Base-by-base conservation (phyloP, 345 rosid species). In the Brassica incana region DNA sequence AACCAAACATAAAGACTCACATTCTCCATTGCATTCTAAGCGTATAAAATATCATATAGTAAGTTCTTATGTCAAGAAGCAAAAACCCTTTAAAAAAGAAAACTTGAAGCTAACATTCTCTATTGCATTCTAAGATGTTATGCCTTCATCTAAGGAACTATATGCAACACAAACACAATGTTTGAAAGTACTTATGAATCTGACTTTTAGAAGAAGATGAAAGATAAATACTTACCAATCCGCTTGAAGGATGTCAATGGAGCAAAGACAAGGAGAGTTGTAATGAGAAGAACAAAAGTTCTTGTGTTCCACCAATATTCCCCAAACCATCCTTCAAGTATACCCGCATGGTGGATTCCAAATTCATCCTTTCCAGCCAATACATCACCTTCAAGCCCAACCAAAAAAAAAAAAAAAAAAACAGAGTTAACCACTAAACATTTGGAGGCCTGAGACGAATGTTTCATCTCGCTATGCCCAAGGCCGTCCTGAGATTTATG, bases 271-370 rank as follows among this genome's bases (percentile, higher is more conserved):
- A 69, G 83, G 2, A 93, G 80, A 8, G 98, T 93, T 14, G 90
- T 85, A 81, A 89, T 12, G 65, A 88, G 79, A 79, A 95, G 91
- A 83, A 91, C 86, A 75, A 83, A 71, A 73, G 88, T 30, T 38
- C 98, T 90, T n/a, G 82, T 88, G 65, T 89, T 91, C 94, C 96
- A 92, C 97, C 95, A 95, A 50, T 77, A 86, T 50, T 71, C 85
- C 29, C 99, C 98, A 80, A 92, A 91, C 98, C 98, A 92, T 32
- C 91, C 97, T 84, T 92, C 95, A 76, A 95, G 91, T 59, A 92
- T 86, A 71, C 98, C 98, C 2, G 88, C 83, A 83, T 43, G n/a
- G 14, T 43, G 50, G n/a, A 43, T 43, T 11, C 50, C 50, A 43
- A 9, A 43, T 43, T 10, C 50, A 43, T 43, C 50, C n/a, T 43